Evolutionary conservation across 352 stramenopile species (phyloP), one percentile per base, ranked within the genome.

Genomic region (Phytopythium helicoides): DNA sequence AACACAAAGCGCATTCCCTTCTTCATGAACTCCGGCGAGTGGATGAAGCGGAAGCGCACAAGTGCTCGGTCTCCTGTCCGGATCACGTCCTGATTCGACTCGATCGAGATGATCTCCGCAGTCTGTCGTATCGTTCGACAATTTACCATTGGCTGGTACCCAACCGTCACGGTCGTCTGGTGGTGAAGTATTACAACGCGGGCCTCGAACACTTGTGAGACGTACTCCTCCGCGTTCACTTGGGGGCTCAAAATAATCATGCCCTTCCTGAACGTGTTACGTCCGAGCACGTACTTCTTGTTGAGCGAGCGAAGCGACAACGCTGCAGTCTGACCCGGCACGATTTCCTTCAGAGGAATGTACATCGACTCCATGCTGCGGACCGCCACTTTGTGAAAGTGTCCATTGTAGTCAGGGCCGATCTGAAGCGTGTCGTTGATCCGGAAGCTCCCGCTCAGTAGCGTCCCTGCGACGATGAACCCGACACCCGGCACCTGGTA

Each of bases 1-100:
- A 99, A 99, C 31, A 99, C 82, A 70, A 99, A 98, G 54, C 85
- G 82, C 82, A 95, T 98, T 44, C 97, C 97, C 22, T 95, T 88
- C 49, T 97, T 94, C 54, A 99, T 68, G 69, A 98, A 99, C 71
- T 99, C 97, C 5, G 90, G 78, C 28, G 84, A 81, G 57, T 97
- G 88, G 58, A 97, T 82, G 62, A 97, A 97, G 22, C 75, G 76
- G 62, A 97, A 98, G 14, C 82, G 78, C 37, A 97, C 86, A 18
- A 92, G 67, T 47, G 89, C 92, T 41, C 82, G 81, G 58, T 97
- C 88, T 8, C 93, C 93, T 45, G 92, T 98, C 7, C 90, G 83
- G 36, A 97, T 94, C 12, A 86, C 81, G 15, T 94, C 86, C 52
- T 91, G 66, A 31, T 81, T 58, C 36, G 77, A 87, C 46, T 89